Evolutionary conservation across 1,139 yeast species (phyloP), one percentile per base, ranked within the genome.

Genomic region (Sugiyamaella novakii): DNA sequence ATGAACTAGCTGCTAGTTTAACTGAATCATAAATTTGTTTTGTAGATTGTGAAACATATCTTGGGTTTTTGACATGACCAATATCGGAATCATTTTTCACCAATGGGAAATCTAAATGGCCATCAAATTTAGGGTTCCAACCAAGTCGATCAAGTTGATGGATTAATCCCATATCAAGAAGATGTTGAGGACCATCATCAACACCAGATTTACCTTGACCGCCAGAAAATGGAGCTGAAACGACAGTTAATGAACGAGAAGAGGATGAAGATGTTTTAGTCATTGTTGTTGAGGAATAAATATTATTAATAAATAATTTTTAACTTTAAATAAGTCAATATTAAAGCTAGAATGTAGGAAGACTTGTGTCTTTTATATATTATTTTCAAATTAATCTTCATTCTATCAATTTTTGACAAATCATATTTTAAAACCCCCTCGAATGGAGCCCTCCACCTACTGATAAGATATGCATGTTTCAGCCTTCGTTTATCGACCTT

Each of bases 171-270:
- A 81, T 80, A 55, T 83, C 78, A 48, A 88, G 68, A 55, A 91
- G 75, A 65, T 80, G 84, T 54, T 83, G 79, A n/a, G 98, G 98
- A 24, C 97, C 98, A 51, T 82, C 78, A 63, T 91, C 98, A 34
- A 91, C 97, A 49, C 98, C 98, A 29, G 84, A 80, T 62, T 87
- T 86, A 46, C 91, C 94, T 69, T 91, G 98, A 52, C 98, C 98
- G n/a, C 97, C 98, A 30, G 91, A 82, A 66, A 89, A 89, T 47
- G 97, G 96, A 0, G 96, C 96, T 22, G 83, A 75, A 57, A 89
- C 79, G 50, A 89, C 72, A 17, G 58, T 52, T 11, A 61, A 53
- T 14, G 56, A 53, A 7, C 34, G 46, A 4, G 4, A 5, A n/a
- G 29, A 6, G 4, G 19, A 11, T 7, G 29, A 10, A 5, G 19